Conservation (phyloP, 1,139 yeast species). For the Sugiyamaella neomexicana region DNA sequence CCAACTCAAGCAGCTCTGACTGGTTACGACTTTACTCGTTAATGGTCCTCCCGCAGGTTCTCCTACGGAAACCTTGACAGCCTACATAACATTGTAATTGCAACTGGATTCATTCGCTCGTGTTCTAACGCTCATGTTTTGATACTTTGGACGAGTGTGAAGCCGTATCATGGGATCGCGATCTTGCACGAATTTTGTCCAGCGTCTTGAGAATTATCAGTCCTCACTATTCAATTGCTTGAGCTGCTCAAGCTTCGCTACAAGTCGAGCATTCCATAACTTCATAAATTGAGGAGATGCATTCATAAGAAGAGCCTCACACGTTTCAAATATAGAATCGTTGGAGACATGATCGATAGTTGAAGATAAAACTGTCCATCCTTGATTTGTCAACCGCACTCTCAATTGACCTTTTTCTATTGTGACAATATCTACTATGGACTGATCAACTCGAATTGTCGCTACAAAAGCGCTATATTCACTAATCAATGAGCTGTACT, state of each 20-base stretch:
- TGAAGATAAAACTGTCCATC: constrained; percentile 12
- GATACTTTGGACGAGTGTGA: no score
- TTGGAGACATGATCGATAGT: background rate
- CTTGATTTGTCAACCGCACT: constrained; percentile 6
- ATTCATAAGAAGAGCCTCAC: constrained; percentile 13
- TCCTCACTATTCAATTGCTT: no score
- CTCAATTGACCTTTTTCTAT: constrained; percentile 1
- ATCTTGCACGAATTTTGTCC: no score
- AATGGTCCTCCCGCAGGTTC: constrained; percentile 43
- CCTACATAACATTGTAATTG: no score
- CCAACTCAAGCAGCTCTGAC: no score
- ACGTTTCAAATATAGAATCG: constrained; percentile 11
- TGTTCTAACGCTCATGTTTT: no score
- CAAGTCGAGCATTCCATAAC: constrained; percentile 6
- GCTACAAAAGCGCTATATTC: constrained; percentile 8
- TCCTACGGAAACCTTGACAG: constrained; percentile 45
- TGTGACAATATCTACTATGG: constrained; percentile 6
- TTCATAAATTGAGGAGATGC: constrained; percentile 7
- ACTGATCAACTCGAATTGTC: background rate
- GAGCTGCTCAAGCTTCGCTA: constrained; percentile 32
- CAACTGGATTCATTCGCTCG: no score
- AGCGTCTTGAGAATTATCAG: no score
- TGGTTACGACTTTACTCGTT: constrained; percentile 25
- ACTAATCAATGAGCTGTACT: background rate
- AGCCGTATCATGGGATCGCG: no score